Percentiles rank a stretch among this genome's conserved stretches.
These are phyloP conservation scores for Lactifluus rugatus DNA, from an alignment of 768 basidiomycete species.

Conservation along the genomic window DNA sequence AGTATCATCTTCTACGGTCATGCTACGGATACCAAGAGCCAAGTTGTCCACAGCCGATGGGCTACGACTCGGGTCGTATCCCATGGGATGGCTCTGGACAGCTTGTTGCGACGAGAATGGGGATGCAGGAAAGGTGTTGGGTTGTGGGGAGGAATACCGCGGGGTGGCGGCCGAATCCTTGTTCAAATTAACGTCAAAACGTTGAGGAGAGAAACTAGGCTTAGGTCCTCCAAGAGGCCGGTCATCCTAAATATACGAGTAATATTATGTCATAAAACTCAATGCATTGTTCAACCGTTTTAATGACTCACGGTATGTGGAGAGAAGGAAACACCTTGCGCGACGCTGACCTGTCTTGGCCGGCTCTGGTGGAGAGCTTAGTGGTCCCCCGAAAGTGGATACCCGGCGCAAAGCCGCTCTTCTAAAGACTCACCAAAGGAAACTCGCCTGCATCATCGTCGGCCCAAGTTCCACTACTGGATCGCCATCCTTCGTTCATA, in stretches of 20 bases:
- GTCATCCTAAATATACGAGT: constrained; percentile 19
- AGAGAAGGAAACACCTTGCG: constrained; percentile 13
- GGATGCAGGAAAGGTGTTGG: constrained; percentile 27
- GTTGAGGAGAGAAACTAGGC: constrained; percentile 44
- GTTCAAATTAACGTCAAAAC: constrained; percentile 38
- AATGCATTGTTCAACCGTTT: background rate
- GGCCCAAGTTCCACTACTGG: constrained; percentile 52
- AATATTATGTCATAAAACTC: constrained; percentile 20
- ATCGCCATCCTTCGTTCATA: constrained; percentile 45
- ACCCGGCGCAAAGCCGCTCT: background rate
- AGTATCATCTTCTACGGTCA: constrained; percentile 49
- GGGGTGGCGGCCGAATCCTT: constrained; percentile 31
- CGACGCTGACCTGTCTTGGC: constrained; percentile 17
- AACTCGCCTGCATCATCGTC: constrained; percentile 38
- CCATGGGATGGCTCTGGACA: constrained; percentile 19
- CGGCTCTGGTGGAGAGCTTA: constrained; percentile 7
- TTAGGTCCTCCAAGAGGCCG: constrained; percentile 29
- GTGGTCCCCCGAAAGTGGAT: background rate
- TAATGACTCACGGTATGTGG: constrained; percentile 18
- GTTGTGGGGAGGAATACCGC: constrained; percentile 41
- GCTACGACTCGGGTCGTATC: constrained; percentile 32
- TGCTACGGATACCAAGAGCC: constrained; percentile 48
- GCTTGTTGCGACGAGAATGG: constrained; percentile 26
- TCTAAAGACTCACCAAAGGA: constrained; percentile 34
- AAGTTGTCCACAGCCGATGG: constrained; percentile 40